Evolutionary conservation across 805 yeast genomes (phyloP), one percentile per base, ranked within the genome.

Genomic region (Teunomyces aglyptinius): DNA sequence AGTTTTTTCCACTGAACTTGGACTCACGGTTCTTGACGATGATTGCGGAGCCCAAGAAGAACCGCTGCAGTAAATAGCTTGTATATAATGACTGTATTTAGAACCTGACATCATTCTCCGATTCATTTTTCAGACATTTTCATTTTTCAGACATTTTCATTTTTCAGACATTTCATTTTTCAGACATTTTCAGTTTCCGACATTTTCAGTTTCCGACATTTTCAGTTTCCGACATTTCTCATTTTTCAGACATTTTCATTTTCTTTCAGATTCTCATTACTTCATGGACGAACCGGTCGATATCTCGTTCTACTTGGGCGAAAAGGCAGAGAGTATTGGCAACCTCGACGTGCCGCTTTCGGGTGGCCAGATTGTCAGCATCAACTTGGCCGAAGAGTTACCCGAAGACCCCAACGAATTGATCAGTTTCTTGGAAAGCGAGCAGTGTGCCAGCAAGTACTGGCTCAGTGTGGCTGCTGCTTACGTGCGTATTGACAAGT

Each of bases 331-430:
- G 47, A 46, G 60, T 13, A 45, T 58, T 35, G 60, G 56, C 24
- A 65, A 57, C 33, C 57, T 81, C 54, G 86, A 82, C 63, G 85
- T 92, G 58, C 97, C 96, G 36, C 71, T 89, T 46, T 59, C 84
- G 48, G 87, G 85, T 57, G 76, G 76, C 3, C 96, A 90, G 67
- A 86, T 89, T 50, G 96, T 92, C 52, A 85, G 89, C 44, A 80
- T 94, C 55, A 92, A 90, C 58, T 76, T 86, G 49, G 78, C 78
- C 44, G 82, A 83, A 29, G 98, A 92, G 59, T 73, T 90, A 47
- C 96, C 96, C 4, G 96, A 88, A 18, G 96, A 92, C 63, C 88
- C 96, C 4, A 76, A 81, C 38, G 98, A 94, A 59, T 75, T 94
- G 51, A 82, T 86, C 53, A 78, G 81, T 22, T 77, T 92, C 51